phyloP scores from a whole-genome alignment of 257 asterid genomes.

The Solanum chiquidenum region DNA sequence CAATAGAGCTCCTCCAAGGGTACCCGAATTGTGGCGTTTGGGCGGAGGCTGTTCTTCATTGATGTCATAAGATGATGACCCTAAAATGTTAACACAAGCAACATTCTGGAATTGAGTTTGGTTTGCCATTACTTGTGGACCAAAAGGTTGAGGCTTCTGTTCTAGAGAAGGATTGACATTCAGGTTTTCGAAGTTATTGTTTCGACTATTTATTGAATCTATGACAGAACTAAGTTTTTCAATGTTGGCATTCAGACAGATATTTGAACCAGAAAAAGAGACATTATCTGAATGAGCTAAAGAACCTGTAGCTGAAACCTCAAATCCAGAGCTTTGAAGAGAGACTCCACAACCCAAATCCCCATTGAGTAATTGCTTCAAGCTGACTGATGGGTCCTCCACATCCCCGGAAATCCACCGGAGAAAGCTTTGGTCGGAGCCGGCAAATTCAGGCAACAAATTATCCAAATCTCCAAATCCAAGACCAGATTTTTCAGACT shows the following conservation, averaged over 20 bases:
- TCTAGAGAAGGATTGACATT: constrained; percentile 4
- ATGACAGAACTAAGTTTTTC: constrained; percentile 9
- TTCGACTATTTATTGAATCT: background rate
- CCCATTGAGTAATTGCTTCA: constrained; percentile 14
- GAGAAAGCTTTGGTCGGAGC: constrained; percentile 24
- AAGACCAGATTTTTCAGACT: constrained; percentile 21
- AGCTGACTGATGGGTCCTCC: constrained; percentile 16
- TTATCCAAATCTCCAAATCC: constrained; percentile 41
- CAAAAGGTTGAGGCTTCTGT: constrained; percentile 1
- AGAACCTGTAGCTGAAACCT: constrained; percentile 7
- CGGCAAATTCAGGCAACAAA: constrained; percentile 27
- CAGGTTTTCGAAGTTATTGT: background rate
- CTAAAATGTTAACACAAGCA: constrained; percentile 2
- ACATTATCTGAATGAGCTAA: constrained; percentile 2
- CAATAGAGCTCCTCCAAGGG: background rate
- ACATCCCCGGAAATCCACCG: constrained; percentile 27
- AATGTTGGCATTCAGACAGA: background rate
- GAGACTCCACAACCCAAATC: constrained; percentile 11
- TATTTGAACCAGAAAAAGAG: constrained; percentile 1
- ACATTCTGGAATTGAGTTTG: constrained; percentile 9
- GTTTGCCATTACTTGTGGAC: background rate
- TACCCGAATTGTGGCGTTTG: constrained; percentile 25
- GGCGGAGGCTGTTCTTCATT: constrained; percentile 21
- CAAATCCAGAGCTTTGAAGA: constrained; percentile 9
- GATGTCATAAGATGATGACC: background rate